A percentile compares a stretch with the other conserved stretches of the same genome.
Evolutionary conservation across 1,284 basidiomycete species (phyloP).

Genomic region (Flammula alnicola): DNA sequence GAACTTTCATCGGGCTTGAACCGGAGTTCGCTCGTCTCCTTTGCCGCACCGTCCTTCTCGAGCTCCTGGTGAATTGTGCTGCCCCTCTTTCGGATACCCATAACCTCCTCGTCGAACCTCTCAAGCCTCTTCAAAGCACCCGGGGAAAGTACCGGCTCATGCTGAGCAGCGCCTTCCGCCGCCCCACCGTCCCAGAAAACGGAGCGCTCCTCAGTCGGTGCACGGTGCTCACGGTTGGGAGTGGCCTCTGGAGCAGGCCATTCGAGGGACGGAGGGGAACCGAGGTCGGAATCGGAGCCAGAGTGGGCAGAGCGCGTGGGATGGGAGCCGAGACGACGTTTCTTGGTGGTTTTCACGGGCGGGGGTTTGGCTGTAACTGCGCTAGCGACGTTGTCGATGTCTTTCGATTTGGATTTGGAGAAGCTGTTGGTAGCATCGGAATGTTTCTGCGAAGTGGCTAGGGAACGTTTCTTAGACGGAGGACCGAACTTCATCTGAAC

Average conservation of each 20-base stretch:
- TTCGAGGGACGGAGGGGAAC: neutral
- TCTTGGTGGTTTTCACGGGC: no score
- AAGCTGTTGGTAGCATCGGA: no score
- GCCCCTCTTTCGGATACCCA: constrained; percentile 9
- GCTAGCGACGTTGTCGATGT: neutral
- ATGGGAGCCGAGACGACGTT: no score
- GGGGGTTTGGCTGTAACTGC: no score
- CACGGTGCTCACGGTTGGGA: neutral
- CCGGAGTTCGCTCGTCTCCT: neutral
- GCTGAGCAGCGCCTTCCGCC: neutral
- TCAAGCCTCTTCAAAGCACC: constrained; percentile 16
- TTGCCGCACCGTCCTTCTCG: neutral
- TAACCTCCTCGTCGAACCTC: constrained; percentile 22
- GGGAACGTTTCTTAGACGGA: neutral
- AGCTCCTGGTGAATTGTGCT: no score
- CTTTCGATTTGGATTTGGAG: neutral
- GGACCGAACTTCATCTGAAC: constrained; percentile 6
- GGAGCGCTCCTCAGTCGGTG: constrained; percentile 11
- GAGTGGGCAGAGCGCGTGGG: no score
- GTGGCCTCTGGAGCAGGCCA: neutral
- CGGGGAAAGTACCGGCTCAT: constrained; percentile 17
- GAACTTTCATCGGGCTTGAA: neutral
- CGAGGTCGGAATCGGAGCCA: neutral
- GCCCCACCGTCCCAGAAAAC: constrained; percentile 9
- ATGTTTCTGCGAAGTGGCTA: neutral